Evolutionary conservation across 2,329 filamentous ascomycete genomes (phyloP).

Genomic region (Aspergillus arachidicola): DNA sequence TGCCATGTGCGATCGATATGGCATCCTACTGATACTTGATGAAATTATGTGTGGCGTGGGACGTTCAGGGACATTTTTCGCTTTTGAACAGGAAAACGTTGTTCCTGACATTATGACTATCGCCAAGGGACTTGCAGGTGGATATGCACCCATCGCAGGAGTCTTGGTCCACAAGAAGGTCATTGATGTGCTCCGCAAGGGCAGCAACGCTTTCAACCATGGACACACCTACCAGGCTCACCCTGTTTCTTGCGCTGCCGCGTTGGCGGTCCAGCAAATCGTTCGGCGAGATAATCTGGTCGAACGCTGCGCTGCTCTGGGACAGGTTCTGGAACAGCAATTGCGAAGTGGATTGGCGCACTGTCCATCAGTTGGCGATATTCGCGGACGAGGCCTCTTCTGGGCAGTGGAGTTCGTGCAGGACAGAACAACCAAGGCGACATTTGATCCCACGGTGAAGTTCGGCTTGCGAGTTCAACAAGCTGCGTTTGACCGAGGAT

Average conservation of each 20-base stretch:
- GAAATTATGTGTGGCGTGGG: slow-evolving; percentile 11
- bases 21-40: slow-evolving; percentile 2
- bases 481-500: neutral
- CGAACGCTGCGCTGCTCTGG: neutral
- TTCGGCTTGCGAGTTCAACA: neutral
- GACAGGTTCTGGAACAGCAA: neutral
- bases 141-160: slow-evolving; percentile 1
- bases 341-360: neutral
- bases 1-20: neutral
- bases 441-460: neutral
- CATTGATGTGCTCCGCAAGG: slow-evolving; percentile 1
- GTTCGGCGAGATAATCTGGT: neutral
- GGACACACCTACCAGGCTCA: slow-evolving; percentile 9
- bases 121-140: slow-evolving; percentile 6
- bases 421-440: neutral
- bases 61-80: slow-evolving; percentile 2
- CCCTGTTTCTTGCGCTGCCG: slow-evolving; percentile 4
- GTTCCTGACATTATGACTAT: slow-evolving; percentile 5
- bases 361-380: neutral
- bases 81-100: slow-evolving; percentile 5
- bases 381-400: slow-evolving; percentile 7
- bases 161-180: slow-evolving; percentile 7
- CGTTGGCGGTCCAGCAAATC: slow-evolving; percentile 4
- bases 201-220: slow-evolving; percentile 1
- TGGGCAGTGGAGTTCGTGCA: slow-evolving; percentile 11